Base-by-base conservation (phyloP, 2,329 filamentous ascomycete genomes). In the Fonsecaea pedrosoi region DNA sequence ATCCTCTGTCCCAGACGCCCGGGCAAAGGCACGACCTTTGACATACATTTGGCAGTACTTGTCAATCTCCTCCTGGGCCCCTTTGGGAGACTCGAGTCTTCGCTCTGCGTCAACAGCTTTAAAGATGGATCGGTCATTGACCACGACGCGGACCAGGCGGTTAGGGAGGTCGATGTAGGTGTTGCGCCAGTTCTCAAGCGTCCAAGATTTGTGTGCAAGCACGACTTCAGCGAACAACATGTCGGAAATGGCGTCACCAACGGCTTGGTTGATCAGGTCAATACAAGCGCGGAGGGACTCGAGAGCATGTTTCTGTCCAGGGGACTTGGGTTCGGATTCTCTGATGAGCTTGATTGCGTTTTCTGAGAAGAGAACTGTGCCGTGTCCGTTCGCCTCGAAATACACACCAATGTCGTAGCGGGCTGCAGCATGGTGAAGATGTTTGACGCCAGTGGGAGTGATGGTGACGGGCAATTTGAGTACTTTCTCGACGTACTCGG, bases 311-410 rank as follows among this genome's bases (percentile, higher is more conserved):
- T 94, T 91, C 79, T 98, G 94, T 6, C 92, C 94, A 0, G 95
- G 94, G 0, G 92, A 96, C 78, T 96, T 90, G 5, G 95, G 94
- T 76, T 92, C 86, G 68, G 90, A 90, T 74, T 87, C 90, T 72
- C 85, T 86, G 81, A 99, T 96, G 57, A 87, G 85, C 73, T 90
- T 89, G 55, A 94, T 83, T 3, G 94, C 94, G 67, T 92, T 89
- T 65, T 90, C 87, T 0, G 92, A 96, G 84, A 99, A 99, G 62
- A 98, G 89, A 40, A 98, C 91, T 9, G 95, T 99, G 71, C 95
- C 95, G 79, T 99, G 95, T 35, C 95, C 95, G 77, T 99, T 99
- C 71, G 95, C 95, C 82, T 99, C 95, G 75, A 99, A 99, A 83
- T 99, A 99, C 60, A 98, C 92, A 65, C 95, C 95, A 63, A 98